Percentiles rank a stretch among this genome's conserved stretches.
These are phyloP conservation scores for Chenopodium formosanum DNA, from an alignment of 148 eudicot species.

Conservation along the genomic window DNA sequence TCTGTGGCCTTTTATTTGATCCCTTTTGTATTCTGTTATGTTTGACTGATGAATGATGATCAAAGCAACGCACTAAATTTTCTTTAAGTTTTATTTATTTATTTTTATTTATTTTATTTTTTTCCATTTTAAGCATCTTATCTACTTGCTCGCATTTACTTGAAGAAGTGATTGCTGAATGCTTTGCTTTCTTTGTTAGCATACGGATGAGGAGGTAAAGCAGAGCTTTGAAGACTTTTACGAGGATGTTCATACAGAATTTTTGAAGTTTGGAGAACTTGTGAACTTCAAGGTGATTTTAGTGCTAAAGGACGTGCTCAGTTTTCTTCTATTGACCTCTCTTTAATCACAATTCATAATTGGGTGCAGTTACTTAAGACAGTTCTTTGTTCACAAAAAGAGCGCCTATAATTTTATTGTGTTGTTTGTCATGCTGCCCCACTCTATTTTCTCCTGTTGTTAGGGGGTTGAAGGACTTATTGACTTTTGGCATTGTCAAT, in stretches of 20 bases:
- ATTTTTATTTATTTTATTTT: too few species aligned
- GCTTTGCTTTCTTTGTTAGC: constrained; percentile 42
- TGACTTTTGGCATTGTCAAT: neutral
- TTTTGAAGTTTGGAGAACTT: constrained; percentile 89
- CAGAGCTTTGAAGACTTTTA: constrained; percentile 83
- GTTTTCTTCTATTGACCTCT: neutral
- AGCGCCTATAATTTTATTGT: neutral
- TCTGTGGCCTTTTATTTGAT: neutral
- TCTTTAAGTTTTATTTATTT: neutral
- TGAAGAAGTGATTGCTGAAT: constrained; percentile 18
- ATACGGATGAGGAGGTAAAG: constrained; percentile 87
- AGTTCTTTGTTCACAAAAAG: neutral
- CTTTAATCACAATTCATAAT: neutral
- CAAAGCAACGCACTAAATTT: neutral
- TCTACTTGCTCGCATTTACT: neutral
- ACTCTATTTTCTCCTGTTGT: neutral
- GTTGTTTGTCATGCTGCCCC: neutral
- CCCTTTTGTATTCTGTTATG: neutral
- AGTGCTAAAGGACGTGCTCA: constrained; percentile 3
- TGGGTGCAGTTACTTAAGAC: neutral
- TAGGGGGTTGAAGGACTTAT: neutral
- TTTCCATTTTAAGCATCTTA: too few species aligned
- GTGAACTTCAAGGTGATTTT: constrained; percentile 80
- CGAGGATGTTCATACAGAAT: constrained; percentile 98
- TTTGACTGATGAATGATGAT: constrained; percentile 5